These are phyloP conservation scores for Pseudogymnoascus verrucosus DNA, from an alignment of 2,329 filamentous ascomycete species.

Conservation along the genomic window DNA sequence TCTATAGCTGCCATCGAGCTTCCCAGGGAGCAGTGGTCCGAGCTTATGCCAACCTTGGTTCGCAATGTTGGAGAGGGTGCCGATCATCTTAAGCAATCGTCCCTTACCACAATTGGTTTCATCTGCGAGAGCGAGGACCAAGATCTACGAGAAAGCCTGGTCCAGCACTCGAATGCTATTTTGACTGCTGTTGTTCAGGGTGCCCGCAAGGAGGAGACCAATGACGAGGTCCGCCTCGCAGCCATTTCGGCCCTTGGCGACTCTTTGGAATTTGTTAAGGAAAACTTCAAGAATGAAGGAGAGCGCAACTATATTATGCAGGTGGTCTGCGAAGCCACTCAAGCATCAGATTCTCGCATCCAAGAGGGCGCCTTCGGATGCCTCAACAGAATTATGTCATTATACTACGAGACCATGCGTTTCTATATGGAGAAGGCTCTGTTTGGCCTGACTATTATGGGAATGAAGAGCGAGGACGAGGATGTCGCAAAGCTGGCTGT, in stretches of 20 bases:
- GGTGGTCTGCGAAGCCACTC: slow-evolving; percentile 97
- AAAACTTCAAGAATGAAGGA: slow-evolving; percentile 98
- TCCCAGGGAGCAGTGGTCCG: slow-evolving; percentile 84
- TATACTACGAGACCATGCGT: slow-evolving; percentile 99
- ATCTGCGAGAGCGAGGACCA: slow-evolving; percentile 93
- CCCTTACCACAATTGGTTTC: slow-evolving; percentile 92
- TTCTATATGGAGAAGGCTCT: slow-evolving; percentile 99
- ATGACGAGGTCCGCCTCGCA: slow-evolving; percentile 80
- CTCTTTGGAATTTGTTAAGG: slow-evolving; percentile 93
- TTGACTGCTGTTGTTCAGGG: slow-evolving; percentile 96
- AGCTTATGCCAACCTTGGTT: slow-evolving; percentile 82
- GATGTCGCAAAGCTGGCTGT: slow-evolving; percentile 97
- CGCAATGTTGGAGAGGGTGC: slow-evolving; percentile 84
- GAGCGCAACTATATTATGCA: slow-evolving; percentile 99
- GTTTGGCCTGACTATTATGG: slow-evolving; percentile 92
- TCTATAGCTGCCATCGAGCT: slow-evolving; percentile 93
- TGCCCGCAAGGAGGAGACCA: slow-evolving; percentile 91
- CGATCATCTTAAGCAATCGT: slow-evolving; percentile 88
- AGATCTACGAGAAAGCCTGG: slow-evolving; percentile 72
- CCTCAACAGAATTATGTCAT: slow-evolving; percentile 94
- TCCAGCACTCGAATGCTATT: slow-evolving; percentile 91
- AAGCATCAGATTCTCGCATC: slow-evolving; percentile 82
- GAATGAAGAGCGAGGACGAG: slow-evolving; percentile 97
- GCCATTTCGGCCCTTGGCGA: slow-evolving; percentile 92
- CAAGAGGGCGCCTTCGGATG: slow-evolving; percentile 96